These are phyloP conservation scores for Penicillium daleae DNA, from an alignment of 495 filamentous ascomycete genomes.

Conservation along the genomic window DNA sequence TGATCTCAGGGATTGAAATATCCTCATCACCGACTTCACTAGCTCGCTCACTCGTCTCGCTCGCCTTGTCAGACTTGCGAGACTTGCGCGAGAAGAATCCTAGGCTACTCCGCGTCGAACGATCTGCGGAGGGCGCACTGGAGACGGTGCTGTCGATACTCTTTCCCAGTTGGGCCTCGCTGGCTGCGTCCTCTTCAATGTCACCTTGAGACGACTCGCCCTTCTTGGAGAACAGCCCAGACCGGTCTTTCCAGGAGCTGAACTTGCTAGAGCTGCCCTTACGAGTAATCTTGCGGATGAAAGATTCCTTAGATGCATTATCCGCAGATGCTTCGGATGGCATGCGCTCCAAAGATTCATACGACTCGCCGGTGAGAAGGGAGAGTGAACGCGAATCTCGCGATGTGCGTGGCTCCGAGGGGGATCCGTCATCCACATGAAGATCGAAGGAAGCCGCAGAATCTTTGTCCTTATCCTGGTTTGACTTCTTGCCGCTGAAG, in stretches of 20 bases:
- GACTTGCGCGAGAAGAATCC: constrained; percentile 57
- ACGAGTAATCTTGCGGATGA: constrained; percentile 74
- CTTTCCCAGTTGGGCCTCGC: constrained; percentile 52
- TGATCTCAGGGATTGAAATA: constrained; percentile 38
- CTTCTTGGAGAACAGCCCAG: constrained; percentile 65
- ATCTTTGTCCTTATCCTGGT: constrained; percentile 41
- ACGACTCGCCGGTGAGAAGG: constrained; percentile 71
- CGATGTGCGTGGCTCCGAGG: constrained; percentile 65
- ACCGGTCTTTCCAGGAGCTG: constrained; percentile 71
- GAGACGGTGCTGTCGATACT: constrained; percentile 52
- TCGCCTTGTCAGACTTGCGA: constrained; percentile 49
- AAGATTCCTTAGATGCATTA: constrained; percentile 60
- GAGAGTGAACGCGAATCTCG: constrained; percentile 61
- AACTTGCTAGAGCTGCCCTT: constrained; percentile 83
- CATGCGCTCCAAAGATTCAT: constrained; percentile 72
- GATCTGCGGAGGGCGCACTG: constrained; percentile 49
- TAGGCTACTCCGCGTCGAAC: constrained; percentile 49
- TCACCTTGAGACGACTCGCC: constrained; percentile 55
- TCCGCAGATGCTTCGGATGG: constrained; percentile 70
- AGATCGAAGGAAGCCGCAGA: constrained; percentile 43
- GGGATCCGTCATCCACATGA: constrained; percentile 56
- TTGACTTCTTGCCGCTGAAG: constrained; percentile 48
- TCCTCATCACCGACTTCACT: constrained; percentile 56
- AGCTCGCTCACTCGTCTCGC: constrained; percentile 50
- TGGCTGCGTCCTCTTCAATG: constrained; percentile 50